Percentiles rank a stretch among this genome's conserved stretches.
Conservation (phyloP, 192 early-diverging fungal species). For the Coemansia sp. region DNA sequence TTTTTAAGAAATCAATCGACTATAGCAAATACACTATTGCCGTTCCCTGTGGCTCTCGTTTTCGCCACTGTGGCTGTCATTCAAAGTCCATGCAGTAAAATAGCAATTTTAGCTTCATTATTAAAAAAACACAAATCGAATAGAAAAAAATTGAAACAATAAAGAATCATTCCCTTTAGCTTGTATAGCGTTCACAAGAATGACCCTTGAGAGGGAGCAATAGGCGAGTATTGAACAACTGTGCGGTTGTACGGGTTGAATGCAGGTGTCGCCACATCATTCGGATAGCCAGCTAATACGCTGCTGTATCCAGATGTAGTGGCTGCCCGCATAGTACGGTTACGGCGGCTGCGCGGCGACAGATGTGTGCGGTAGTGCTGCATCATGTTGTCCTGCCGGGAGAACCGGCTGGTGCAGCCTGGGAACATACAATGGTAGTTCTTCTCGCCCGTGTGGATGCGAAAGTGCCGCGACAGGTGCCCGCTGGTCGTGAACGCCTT, state of each 20-base stretch:
- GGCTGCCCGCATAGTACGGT: constrained; percentile 10
- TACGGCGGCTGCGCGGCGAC: constrained; percentile 62
- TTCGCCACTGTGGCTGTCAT: no score
- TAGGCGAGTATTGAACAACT: not conserved
- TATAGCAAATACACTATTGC: no score
- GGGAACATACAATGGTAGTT: constrained; percentile 68
- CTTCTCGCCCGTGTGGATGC: constrained; percentile 82
- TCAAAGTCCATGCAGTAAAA: no score
- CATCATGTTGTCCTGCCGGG: constrained; percentile 85
- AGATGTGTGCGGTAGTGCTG: constrained; percentile 83
- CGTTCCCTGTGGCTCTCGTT: no score
- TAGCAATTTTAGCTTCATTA: no score
- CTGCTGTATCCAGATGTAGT: not conserved
- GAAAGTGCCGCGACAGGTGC: constrained; percentile 76
- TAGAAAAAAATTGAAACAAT: not conserved
- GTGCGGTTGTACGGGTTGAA: constrained; percentile 1
- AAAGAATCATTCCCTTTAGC: not conserved
- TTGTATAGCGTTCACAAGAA: not conserved
- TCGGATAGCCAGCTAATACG: constrained; percentile 1
- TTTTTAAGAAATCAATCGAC: no score
- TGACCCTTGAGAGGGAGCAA: not conserved
- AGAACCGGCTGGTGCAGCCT: constrained; percentile 72
- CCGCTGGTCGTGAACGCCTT: constrained; percentile 85
- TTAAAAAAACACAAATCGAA: no score
- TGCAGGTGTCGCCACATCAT: not conserved